These are phyloP conservation scores for Ascochyta viciae-villosae DNA, from an alignment of 2,329 filamentous ascomycete genomes.

Conservation along the genomic window DNA sequence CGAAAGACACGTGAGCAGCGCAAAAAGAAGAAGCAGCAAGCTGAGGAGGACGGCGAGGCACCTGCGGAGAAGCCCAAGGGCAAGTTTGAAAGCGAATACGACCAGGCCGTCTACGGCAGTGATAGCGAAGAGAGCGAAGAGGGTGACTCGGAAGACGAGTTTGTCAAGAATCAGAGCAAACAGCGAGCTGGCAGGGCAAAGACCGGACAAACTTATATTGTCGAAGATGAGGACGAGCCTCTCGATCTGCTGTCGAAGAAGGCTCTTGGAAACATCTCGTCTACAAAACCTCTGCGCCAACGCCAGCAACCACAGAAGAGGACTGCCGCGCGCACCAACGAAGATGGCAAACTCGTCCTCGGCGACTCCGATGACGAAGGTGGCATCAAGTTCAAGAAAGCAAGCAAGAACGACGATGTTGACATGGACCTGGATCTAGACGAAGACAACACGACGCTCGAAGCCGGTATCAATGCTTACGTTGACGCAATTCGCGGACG, in stretches of 20 bases:
- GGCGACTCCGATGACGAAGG: constrained; percentile 61
- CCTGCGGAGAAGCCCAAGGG: constrained; percentile 55
- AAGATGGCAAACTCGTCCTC: constrained; percentile 82
- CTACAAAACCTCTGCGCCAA: constrained; percentile 77
- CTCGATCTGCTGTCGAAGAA: constrained; percentile 90
- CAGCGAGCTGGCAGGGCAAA: constrained; percentile 49
- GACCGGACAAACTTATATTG: constrained; percentile 76
- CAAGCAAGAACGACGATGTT: constrained; percentile 52
- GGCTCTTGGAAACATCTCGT: constrained; percentile 90
- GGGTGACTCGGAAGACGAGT: constrained; percentile 46
- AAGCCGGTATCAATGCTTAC: constrained; percentile 66
- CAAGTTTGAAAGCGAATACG: constrained; percentile 90
- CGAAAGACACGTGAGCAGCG: constrained; percentile 91
- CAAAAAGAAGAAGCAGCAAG: constrained; percentile 84
- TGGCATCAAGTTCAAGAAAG: constrained; percentile 27
- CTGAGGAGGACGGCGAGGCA: constrained; percentile 63
- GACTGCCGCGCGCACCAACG: constrained; percentile 60
- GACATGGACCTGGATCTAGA: constrained; percentile 69
- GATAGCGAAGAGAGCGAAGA: constrained; percentile 66
- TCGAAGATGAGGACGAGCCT: constrained; percentile 93
- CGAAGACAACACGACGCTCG: constrained; percentile 53
- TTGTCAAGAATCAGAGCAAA: constrained; percentile 42
- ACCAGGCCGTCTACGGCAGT: constrained; percentile 88
- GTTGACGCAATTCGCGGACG: constrained; percentile 66
- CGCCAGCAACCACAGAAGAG: constrained; percentile 57